Evolutionary conservation across 306 rosid genomes (phyloP).

Genomic region (Cicer judaicum): DNA sequence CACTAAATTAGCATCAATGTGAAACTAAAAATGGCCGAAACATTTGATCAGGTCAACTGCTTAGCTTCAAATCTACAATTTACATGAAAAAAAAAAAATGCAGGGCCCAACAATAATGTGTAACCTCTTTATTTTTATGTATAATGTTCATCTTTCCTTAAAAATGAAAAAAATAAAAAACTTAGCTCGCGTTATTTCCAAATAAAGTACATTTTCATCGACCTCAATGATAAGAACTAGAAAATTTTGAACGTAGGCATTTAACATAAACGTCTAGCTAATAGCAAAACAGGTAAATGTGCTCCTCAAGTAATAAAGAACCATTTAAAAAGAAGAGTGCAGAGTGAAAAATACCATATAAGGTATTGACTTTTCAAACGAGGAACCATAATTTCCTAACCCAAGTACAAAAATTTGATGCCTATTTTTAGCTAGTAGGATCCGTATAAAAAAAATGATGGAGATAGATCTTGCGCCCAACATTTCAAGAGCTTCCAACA

Average conservation of each 20-base stretch:
- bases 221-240: conserved; percentile 2
- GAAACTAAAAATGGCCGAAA: not conserved
- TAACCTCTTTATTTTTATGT: conserved; percentile 12
- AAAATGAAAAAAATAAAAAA: no score
- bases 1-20: conserved; percentile 1
- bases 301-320: conserved; percentile 27
- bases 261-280: not conserved
- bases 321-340: conserved; percentile 19
- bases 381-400: conserved; percentile 34
- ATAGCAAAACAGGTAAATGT: conserved; percentile 15
- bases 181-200: conserved; percentile 1
- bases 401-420: not conserved
- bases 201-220: conserved; percentile 32
- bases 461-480: conserved; percentile 34
- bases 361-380: conserved; percentile 34
- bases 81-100: conserved; percentile 9
- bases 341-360: conserved; percentile 31
- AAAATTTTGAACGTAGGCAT: conserved; percentile 1
- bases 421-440: conserved; percentile 28
- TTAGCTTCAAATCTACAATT: conserved; percentile 41
- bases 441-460: conserved; percentile 4
- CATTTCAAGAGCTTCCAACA: conserved; percentile 32
- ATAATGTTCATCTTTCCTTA: not conserved
- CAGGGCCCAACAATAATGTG: conserved; percentile 11
- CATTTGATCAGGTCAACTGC: conserved; percentile 36